Percentiles rank a stretch among this genome's conserved stretches.
Conservation (phyloP, 805 yeast genomes). For the Yamadazyma laniorum region DNA sequence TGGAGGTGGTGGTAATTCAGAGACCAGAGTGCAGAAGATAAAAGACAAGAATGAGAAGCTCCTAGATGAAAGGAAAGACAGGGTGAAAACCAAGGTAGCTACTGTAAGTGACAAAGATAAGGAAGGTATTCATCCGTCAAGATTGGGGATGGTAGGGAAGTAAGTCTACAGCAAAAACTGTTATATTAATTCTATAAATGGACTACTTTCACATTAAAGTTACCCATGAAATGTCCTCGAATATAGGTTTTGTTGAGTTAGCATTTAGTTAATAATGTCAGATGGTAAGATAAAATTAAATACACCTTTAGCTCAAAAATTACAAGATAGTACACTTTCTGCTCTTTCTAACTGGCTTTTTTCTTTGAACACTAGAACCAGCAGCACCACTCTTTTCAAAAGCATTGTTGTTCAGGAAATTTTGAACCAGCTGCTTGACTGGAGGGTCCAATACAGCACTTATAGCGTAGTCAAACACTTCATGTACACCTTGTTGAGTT, state of each 20-base stretch:
- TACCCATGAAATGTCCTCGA: no score
- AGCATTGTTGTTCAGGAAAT: constrained; percentile 9
- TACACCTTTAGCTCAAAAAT: no score
- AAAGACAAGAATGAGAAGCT: constrained; percentile 75
- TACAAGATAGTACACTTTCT: constrained; percentile 42
- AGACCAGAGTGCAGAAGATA: constrained; percentile 62
- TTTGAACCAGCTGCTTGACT: constrained; percentile 16
- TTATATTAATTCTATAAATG: no score
- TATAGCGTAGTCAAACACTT: constrained; percentile 81
- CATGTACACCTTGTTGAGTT: constrained; percentile 81
- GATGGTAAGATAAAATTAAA: no score
- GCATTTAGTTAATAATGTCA: no score
- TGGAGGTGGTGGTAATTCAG: constrained; percentile 96
- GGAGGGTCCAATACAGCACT: constrained; percentile 62
- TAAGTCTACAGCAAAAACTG: background rate
- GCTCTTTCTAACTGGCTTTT: constrained; percentile 32
- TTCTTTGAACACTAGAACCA: constrained; percentile 14
- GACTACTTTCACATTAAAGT: no score
- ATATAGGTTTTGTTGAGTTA: no score
- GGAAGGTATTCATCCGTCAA: constrained; percentile 59
- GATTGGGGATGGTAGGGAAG: constrained; percentile 48
- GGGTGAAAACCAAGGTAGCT: constrained; percentile 35
- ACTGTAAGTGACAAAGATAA: background rate
- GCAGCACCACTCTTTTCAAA: constrained; percentile 7
- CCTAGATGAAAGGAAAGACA: constrained; percentile 63